Evolutionary conservation across 2,329 filamentous ascomycete species (phyloP).

Genomic region (Grosmannia penicillata): DNA sequence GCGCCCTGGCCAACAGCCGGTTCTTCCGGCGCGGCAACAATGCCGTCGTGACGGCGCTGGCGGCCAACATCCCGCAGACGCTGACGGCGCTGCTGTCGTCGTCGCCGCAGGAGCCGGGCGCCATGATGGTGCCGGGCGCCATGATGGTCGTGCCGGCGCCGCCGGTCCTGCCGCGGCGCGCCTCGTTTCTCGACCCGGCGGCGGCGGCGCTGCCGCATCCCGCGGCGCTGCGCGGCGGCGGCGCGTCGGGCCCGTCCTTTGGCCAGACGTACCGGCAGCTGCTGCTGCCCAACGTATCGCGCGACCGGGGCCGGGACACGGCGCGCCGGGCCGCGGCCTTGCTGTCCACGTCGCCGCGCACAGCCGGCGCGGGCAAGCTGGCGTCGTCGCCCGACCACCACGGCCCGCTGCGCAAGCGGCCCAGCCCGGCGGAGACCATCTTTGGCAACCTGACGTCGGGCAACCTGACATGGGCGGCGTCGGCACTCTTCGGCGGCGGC

Average conservation of each 20-base stretch:
- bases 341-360: constrained; percentile 6
- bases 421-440: constrained; percentile 47
- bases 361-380: constrained; percentile 1
- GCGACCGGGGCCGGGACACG: constrained; percentile 15
- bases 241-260: constrained; percentile 3
- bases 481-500: constrained; percentile 21
- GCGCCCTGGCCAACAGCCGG: constrained; percentile 24
- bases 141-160: not conserved
- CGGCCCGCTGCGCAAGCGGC: constrained; percentile 27
- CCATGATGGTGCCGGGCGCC: no score
- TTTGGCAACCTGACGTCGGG: constrained; percentile 37
- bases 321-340: constrained; percentile 14
- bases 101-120: constrained; percentile 22
- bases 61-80: constrained; percentile 36
- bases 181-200: not conserved
- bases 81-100: constrained; percentile 24
- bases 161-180: not conserved
- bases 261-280: constrained; percentile 4
- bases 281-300: constrained; percentile 1
- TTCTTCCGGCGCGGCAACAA: constrained; percentile 38
- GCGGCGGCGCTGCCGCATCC: not conserved
- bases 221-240: constrained; percentile 2
- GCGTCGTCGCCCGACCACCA: constrained; percentile 16
- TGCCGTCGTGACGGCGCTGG: constrained; percentile 39
- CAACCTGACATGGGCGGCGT: constrained; percentile 35